Evolutionary conservation across 2,329 filamentous ascomycete species (phyloP), one percentile per base, ranked within the genome.

Genomic region (Ophiocordyceps camponoti-floridani): DNA sequence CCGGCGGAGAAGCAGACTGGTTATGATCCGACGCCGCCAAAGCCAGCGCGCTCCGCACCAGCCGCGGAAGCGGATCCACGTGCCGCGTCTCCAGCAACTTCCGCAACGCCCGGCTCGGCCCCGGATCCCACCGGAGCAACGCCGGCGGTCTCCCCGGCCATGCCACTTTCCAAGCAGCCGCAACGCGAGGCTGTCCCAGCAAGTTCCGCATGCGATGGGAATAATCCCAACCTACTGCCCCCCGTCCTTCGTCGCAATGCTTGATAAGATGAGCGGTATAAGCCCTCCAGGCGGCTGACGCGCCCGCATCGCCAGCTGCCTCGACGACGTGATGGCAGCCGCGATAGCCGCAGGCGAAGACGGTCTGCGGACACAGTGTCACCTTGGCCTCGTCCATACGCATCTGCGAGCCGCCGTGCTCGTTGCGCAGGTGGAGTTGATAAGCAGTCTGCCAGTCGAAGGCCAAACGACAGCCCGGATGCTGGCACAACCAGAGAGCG

Each of bases 401-500:
- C 57, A 65, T 62, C 14, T 62, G 57, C 2, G 61, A 62, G 23
- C 64, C 64, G 41, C 63, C 61, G 45, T 70, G 67, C 6, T 56
- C 60, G 26, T 61, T 58, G 49, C 68, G 69, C 41, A 69, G 54
- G 48, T 70, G 67, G 4, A 60, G 61, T 50, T 67, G 66, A 56
- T 69, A 69, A 14, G 65, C 66, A 18, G 61, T 65, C 50, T 66
- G 62, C 62, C 65, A 69, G 53, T 70, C 67, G 49, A 68, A 69
- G 7, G 64, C 60, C 58, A 63, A 62, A 37, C 55, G 54, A 49
- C 67, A 70, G 19, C 61, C 63, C 1, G 59, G 60, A 43, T 67
- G 61, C 4, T 63, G 59, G 47, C 67, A 70, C 43, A 60, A 58
- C 65, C 65, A 70, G 47, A 68, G 62, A 4, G 64, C 62, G 45